Conservation (phyloP, 1,284 basidiomycete genomes). For the Hemileia vastatrix region DNA sequence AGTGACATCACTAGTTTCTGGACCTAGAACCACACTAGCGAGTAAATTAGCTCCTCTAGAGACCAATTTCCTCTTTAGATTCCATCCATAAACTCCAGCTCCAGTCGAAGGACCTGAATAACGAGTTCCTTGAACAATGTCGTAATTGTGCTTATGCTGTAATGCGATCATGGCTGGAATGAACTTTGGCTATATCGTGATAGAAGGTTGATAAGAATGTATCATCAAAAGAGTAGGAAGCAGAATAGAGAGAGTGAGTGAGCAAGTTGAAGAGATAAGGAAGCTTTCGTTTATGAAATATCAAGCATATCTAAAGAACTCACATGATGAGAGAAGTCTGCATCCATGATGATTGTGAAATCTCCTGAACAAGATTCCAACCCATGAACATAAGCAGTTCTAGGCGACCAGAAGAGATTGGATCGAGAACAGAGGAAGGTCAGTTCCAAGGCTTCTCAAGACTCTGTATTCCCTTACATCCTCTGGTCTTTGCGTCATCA, state of each 20-base stretch:
- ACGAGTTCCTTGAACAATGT: conserved; percentile 82
- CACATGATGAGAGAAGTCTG: conserved; percentile 83
- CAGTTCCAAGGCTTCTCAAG: too few relatives aligned
- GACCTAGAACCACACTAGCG: conserved; percentile 66
- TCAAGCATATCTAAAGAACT: too few relatives aligned
- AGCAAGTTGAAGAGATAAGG: background rate
- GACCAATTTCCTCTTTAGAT: conserved; percentile 72
- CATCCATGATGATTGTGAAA: conserved; percentile 92
- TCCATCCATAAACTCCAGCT: conserved; percentile 75
- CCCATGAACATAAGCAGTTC: conserved; percentile 83
- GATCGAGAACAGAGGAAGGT: too few relatives aligned
- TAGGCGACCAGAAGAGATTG: conserved; percentile 44
- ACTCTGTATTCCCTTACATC: too few relatives aligned
- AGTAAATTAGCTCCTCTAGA: conserved; percentile 76
- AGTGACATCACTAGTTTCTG: conserved; percentile 74
- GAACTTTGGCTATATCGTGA: conserved; percentile 27
- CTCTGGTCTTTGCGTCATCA: too few relatives aligned
- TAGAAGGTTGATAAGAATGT: background rate
- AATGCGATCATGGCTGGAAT: conserved; percentile 45
- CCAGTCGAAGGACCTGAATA: conserved; percentile 49
- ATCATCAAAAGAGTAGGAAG: background rate
- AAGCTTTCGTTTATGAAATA: too few relatives aligned
- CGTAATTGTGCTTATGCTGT: conserved; percentile 67
- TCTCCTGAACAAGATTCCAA: conserved; percentile 75
- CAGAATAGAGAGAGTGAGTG: background rate